Percentiles rank a stretch among this genome's conserved stretches.
Evolutionary conservation across 2,329 filamentous ascomycete genomes (phyloP).

Genomic region (Penicillium sp.): DNA sequence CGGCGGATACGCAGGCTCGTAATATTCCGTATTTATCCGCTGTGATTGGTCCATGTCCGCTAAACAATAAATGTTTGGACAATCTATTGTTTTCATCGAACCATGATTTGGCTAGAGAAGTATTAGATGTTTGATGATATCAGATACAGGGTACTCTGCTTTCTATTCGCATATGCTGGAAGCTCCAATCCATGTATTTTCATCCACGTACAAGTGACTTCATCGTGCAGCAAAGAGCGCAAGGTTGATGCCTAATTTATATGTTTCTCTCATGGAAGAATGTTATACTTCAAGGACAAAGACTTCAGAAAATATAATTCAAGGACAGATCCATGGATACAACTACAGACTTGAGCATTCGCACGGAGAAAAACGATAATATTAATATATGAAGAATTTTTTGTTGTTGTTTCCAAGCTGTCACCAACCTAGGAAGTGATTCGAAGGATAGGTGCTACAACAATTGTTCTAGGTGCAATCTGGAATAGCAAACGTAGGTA

Average conservation of each 20-base stretch:
- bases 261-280: no score
- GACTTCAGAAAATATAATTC: no score
- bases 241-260: no score
- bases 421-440: background rate
- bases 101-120: background rate
- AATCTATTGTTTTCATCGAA: background rate
- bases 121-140: background rate
- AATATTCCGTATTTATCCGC: background rate
- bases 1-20: background rate
- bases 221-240: background rate
- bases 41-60: background rate
- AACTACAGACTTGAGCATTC: background rate
- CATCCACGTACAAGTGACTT: background rate
- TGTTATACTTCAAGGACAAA: no score
- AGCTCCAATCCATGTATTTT: background rate
- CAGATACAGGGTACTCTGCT: background rate
- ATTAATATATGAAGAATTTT: background rate
- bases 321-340: background rate
- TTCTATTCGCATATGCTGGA: background rate
- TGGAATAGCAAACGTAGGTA: conserved; percentile 4
- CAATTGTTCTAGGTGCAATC: background rate
- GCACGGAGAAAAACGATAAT: background rate
- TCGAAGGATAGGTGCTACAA: conserved; percentile 3
- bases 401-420: background rate
- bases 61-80: background rate